Evolutionary conservation across 306 rosid genomes (phyloP).

Genomic region (Prinsepia uniflora): DNA sequence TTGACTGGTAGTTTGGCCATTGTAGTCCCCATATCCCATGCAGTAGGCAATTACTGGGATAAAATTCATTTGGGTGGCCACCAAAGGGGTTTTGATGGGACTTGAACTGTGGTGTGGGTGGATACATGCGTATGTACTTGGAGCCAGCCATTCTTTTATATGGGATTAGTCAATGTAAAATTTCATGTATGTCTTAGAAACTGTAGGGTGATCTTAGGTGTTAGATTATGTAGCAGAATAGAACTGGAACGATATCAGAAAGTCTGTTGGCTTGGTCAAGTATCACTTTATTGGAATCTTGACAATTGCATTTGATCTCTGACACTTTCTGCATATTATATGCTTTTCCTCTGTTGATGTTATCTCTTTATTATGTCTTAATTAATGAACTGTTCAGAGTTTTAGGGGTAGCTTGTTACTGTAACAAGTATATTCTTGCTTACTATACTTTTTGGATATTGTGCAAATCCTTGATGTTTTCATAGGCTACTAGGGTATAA

Average conservation of each 20-base stretch:
- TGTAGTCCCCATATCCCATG: not conserved
- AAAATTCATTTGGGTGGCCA: not conserved
- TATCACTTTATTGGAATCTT: not conserved
- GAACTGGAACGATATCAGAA: conserved; percentile 1
- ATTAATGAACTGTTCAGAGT: not conserved
- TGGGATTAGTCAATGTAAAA: not conserved
- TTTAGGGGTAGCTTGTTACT: not conserved
- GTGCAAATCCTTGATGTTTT: not conserved
- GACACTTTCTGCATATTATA: not conserved
- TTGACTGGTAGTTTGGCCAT: not conserved
- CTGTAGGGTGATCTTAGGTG: not conserved
- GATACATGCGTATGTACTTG: not conserved
- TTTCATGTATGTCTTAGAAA: not conserved
- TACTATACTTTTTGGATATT: not conserved
- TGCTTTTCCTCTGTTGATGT: not conserved
- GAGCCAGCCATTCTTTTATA: not conserved
- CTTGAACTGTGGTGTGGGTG: not conserved
- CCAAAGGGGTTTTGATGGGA: not conserved
- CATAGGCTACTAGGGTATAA: not conserved
- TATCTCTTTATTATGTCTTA: not conserved
- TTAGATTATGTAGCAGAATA: not conserved
- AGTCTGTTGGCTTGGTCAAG: not conserved
- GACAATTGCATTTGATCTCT: conserved; percentile 5
- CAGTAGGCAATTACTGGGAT: not conserved
- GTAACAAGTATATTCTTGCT: not conserved